Percentiles rank a stretch among this genome's conserved stretches.
These are phyloP conservation scores for Cladosporium sp. DNA, from an alignment of 2,329 filamentous ascomycete species.

Conservation along the genomic window DNA sequence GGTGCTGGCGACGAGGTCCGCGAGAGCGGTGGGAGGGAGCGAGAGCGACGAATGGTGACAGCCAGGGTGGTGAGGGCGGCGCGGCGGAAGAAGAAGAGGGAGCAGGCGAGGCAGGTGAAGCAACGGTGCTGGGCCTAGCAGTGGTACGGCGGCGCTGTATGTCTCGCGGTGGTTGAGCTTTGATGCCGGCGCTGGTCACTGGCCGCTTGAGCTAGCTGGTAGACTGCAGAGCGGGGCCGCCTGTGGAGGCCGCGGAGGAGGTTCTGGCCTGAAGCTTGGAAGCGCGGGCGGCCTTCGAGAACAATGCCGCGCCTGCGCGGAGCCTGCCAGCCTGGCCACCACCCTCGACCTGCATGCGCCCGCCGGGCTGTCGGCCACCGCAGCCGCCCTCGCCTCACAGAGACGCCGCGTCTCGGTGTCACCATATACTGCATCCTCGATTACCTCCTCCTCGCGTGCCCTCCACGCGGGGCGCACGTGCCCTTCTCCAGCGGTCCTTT, in stretches of 20 bases:
- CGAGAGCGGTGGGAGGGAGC: conserved; percentile 10
- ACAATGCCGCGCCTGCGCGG: too few relatives aligned
- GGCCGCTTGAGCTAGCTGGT: not conserved
- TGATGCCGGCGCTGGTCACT: not conserved
- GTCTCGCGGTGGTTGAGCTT: not conserved
- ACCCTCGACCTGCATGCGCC: not conserved
- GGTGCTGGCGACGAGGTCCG: conserved; percentile 9
- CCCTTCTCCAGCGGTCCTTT: conserved; percentile 6
- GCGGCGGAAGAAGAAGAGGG: not conserved
- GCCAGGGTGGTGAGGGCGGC: conserved; percentile 4
- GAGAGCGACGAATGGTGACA: conserved; percentile 8
- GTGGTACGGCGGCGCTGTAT: not conserved
- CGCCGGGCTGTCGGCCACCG: not conserved
- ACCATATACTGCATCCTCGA: too few relatives aligned
- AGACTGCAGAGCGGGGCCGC: not conserved
- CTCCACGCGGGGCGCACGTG: conserved; percentile 11
- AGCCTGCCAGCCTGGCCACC: too few relatives aligned
- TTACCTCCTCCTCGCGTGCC: not conserved
- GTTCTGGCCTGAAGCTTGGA: not conserved
- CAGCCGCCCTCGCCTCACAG: too few relatives aligned
- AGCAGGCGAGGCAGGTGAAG: not conserved
- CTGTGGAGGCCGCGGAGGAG: not conserved
- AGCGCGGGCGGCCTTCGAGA: too few relatives aligned
- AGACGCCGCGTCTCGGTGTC: too few relatives aligned
- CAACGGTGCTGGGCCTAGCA: not conserved